A percentile compares a stretch with the other conserved stretches of the same genome.
These are phyloP conservation scores for Trichocladium uniseriatum DNA, from an alignment of 495 filamentous ascomycete species.

Conservation along the genomic window DNA sequence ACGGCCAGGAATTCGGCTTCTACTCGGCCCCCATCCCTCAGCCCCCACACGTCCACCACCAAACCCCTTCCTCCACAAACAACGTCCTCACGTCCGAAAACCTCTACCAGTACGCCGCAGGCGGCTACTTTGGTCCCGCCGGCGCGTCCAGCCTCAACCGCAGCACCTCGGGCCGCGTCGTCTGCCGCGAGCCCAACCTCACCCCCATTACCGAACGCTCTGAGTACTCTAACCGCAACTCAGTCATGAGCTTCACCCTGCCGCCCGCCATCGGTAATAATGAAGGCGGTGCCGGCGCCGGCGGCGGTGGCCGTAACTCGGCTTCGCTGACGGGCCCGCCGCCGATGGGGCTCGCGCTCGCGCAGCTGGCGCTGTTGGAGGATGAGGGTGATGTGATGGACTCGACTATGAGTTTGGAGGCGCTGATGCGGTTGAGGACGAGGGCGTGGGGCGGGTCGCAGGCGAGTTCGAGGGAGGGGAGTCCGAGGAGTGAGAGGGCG, in stretches of 20 bases:
- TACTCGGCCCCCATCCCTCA: conserved; percentile 58
- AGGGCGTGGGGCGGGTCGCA: conserved; percentile 77
- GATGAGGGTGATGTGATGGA: conserved; percentile 38
- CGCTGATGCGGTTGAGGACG: conserved; percentile 61
- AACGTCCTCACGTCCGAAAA: conserved; percentile 32
- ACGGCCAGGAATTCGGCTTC: conserved; percentile 97
- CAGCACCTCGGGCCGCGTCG: conserved; percentile 51
- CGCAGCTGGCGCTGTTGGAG: conserved; percentile 62
- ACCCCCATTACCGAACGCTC: conserved; percentile 95
- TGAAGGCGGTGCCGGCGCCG: conserved; percentile 17
- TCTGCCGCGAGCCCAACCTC: conserved; percentile 76
- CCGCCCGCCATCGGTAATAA: conserved; percentile 38
- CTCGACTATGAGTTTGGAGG: conserved; percentile 51
- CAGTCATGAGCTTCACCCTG: conserved; percentile 63
- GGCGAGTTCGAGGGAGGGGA: conserved; percentile 52
- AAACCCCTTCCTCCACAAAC: conserved; percentile 2
- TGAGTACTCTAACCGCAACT: conserved; percentile 92
- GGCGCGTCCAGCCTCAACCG: conserved; percentile 51
- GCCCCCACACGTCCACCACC: conserved; percentile 19
- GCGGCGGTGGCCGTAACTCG: conserved; percentile 18
- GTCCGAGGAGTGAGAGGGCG: conserved; percentile 38
- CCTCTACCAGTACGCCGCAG: conserved; percentile 54
- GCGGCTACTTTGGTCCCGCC: conserved; percentile 82
- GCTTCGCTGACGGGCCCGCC: conserved; percentile 12
- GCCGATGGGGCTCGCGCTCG: conserved; percentile 43